Evolutionary conservation across 2,329 filamentous ascomycete genomes (phyloP), one percentile per base, ranked within the genome.

Genomic region (Cladorrhinum sp.): DNA sequence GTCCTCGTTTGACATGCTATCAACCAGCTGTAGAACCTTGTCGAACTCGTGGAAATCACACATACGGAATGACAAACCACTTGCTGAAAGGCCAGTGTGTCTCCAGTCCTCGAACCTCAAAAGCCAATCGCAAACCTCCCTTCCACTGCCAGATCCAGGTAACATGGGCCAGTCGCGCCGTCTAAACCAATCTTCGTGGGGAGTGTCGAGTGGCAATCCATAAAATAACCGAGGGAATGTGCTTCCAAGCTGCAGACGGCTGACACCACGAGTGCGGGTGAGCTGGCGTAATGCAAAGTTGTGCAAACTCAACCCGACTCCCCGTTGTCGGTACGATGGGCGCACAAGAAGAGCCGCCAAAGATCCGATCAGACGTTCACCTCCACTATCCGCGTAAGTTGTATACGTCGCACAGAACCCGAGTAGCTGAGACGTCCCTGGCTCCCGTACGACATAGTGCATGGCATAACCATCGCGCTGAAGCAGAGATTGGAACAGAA

Each of bases 391-490:
- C 50, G 80, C 77, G 69, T 82, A 85, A 3, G 81, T 84, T 27
- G 83, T 81, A 67, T 83, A 86, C 8, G 83, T 85, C 9, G 83
- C 83, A 66, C 83, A 86, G 63, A 86, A 86, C 0, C 83, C 84
- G 38, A 86, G 68, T 23, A 83, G 65, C 36, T 76, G 74, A 7
- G 70, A 70, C 2, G 71, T 77, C 10, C 69, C 70, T 1, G 79
- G 76, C n/a, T 81, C 76, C 53, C 78, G 78, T 25, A 85, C 81
- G 27, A 84, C 73, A 63, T 83, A 84, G 70, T 86, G 82, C 74
- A 81, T 81, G 8, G 78, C 77, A 63, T 83, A 86, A 41, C 83
- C 84, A 58, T 81, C 78, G 48, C 83, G 78, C 59, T 78, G 74
- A 3, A 87, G 75, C 1, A 86, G 68, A 1, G 75, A 74, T 24